Conservation (phyloP, 257 asterid species). For the Solanum ossicruentum region DNA sequence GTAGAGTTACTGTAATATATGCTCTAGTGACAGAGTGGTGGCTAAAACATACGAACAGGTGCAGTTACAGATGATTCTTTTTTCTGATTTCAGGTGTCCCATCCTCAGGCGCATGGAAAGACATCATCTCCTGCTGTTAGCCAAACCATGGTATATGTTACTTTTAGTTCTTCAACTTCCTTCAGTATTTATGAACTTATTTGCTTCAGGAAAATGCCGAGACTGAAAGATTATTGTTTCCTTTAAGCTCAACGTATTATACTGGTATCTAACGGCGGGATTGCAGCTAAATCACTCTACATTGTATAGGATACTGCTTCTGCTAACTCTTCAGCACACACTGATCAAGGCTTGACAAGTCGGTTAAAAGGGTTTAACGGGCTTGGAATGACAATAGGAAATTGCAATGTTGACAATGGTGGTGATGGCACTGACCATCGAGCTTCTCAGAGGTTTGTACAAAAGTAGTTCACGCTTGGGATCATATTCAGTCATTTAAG, state of each 20-base stretch:
- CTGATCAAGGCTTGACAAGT: slow-evolving; percentile 43
- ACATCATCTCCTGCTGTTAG: slow-evolving; percentile 7
- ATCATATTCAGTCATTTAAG: not conserved
- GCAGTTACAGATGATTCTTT: not conserved
- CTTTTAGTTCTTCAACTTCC: not conserved
- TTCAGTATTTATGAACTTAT: not conserved
- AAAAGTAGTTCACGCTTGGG: not conserved
- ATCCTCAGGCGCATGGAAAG: slow-evolving; percentile 11
- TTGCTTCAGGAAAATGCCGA: not conserved
- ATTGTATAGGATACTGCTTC: slow-evolving; percentile 49
- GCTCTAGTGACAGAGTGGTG: not conserved
- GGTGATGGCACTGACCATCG: slow-evolving; percentile 50
- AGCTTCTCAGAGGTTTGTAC: slow-evolving; percentile 63
- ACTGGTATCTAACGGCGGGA: not conserved
- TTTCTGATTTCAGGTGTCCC: slow-evolving; percentile 8
- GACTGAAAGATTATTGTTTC: not conserved
- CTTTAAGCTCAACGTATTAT: not conserved
- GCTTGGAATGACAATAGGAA: slow-evolving; percentile 67
- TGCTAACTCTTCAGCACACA: slow-evolving; percentile 35
- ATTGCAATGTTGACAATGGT: slow-evolving; percentile 35
- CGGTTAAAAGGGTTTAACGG: slow-evolving; percentile 68
- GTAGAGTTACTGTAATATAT: not conserved
- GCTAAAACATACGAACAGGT: not conserved
- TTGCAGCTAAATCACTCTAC: not conserved
- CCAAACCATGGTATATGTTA: slow-evolving; percentile 13